Percentiles rank a stretch among this genome's conserved stretches.
Evolutionary conservation across 257 asterid genomes (phyloP).

Genomic region (Solanum ossicruentum): DNA sequence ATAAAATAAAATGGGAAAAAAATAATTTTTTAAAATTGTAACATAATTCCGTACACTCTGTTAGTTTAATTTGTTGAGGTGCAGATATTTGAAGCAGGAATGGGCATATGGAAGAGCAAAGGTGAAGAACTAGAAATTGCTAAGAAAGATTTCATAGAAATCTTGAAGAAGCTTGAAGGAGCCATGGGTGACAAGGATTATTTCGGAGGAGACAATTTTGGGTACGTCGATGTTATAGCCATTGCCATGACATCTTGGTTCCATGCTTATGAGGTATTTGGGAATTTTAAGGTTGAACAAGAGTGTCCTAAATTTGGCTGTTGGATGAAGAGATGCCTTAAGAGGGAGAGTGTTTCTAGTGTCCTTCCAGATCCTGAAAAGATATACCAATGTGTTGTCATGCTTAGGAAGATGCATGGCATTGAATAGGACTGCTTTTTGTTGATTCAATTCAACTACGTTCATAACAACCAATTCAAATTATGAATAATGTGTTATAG

Average conservation of each 20-base stretch:
- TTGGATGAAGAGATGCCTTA: conserved; percentile 53
- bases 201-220: conserved; percentile 50
- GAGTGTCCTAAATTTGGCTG: conserved; percentile 43
- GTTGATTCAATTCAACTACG: neutral
- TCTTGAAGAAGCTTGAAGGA: conserved; percentile 56
- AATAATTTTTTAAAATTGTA: neutral
- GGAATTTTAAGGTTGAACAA: conserved; percentile 44
- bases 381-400: conserved; percentile 37
- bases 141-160: conserved; percentile 47
- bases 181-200: conserved; percentile 48
- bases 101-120: conserved; percentile 41
- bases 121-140: conserved; percentile 42
- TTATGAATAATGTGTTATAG: neutral
- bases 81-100: conserved; percentile 40
- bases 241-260: conserved; percentile 49
- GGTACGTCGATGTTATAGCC: conserved; percentile 42
- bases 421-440: conserved; percentile 12
- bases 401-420: conserved; percentile 49
- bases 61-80: neutral
- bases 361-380: conserved; percentile 26
- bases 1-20: neutral
- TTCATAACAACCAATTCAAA: neutral
- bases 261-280: conserved; percentile 42
- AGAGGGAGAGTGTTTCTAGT: conserved; percentile 46
- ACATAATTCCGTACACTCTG: neutral